Evolutionary conservation across 1,284 basidiomycete genomes (phyloP).

Genomic region (Boletus mariae): DNA sequence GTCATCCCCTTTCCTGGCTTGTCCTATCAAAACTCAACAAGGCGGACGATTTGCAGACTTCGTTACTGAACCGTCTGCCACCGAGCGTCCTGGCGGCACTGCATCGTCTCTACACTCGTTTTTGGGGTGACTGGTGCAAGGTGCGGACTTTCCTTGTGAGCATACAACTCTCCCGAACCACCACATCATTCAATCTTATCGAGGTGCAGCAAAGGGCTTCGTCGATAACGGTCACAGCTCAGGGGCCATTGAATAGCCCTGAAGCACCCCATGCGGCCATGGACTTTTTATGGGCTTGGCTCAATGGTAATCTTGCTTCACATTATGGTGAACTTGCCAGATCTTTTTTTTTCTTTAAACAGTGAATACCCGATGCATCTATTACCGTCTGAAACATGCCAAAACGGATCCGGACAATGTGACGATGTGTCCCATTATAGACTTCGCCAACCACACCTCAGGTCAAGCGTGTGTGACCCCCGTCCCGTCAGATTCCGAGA

Average conservation of each 20-base stretch:
- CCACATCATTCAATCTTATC: neutral
- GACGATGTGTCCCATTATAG: slow-evolving; percentile 80
- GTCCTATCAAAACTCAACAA: slow-evolving; percentile 28
- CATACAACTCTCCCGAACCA: neutral
- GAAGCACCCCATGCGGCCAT: slow-evolving; percentile 9
- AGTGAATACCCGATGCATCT: slow-evolving; percentile 89
- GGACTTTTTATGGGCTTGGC: slow-evolving; percentile 78
- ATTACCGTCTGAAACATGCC: slow-evolving; percentile 59
- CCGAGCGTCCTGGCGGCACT: slow-evolving; percentile 48
- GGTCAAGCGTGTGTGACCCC: slow-evolving; percentile 42
- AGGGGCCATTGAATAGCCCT: slow-evolving; percentile 9
- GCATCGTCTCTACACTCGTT: slow-evolving; percentile 47
- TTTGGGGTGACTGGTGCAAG: slow-evolving; percentile 56
- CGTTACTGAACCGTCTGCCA: slow-evolving; percentile 47
- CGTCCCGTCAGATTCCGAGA: slow-evolving; percentile 36
- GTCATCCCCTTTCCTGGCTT: slow-evolving; percentile 77
- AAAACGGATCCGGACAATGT: slow-evolving; percentile 66
- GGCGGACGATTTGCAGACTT: slow-evolving; percentile 14
- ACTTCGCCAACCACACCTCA: slow-evolving; percentile 77
- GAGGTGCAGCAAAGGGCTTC: slow-evolving; percentile 10
- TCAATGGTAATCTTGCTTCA: slow-evolving; percentile 56
- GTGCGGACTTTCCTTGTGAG: slow-evolving; percentile 49
- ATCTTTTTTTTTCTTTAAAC: slow-evolving; percentile 8
- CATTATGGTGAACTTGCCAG: slow-evolving; percentile 8
- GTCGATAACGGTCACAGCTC: neutral